Evolutionary conservation across 352 stramenopile genomes (phyloP), one percentile per base, ranked within the genome.

Genomic region (Phytopythium vexans): DNA sequence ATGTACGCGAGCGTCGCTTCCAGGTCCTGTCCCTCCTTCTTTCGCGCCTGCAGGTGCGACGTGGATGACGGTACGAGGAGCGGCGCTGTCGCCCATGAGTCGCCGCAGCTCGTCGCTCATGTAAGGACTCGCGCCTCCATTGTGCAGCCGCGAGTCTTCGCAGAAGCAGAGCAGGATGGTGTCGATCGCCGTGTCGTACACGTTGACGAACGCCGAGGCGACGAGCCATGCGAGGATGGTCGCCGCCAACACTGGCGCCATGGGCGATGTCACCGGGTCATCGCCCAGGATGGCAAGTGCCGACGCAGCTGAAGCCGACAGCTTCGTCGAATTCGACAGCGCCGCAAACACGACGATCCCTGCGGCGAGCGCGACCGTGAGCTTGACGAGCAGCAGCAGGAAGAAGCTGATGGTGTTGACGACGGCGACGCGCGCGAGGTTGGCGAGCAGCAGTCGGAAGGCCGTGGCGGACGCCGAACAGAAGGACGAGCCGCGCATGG

Each of bases 91-190:
- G 31, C 77, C 75, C 77, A 90, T 87, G 50, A 87, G 86, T 8
- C 58, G 54, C 2, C 63, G 69, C 4, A 94, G 73, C 35, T 92
- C 79, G 7, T 81, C 63, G 60, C 77, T 92, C 83, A 95, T 95
- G 56, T 84, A 94, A 40, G 80, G 77, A 15, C 82, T 90, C 5
- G 72, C 63, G 7, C 37, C 62, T 9, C 86, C 76, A 5, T 72
- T 70, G 46, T 93, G 86, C 10, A 84, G 49, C 21, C 76, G 68
- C 5, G 71, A 81, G 64, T 99, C 96, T 10, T 97, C 95, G 46
- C 98, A 96, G 53, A 99, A 99, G 66, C 95, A 98, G 43, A 98
- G 78, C 41, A 99, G 70, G 14, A 98, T 97, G 8, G 93, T 98
- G 52, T 96, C 86, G 50, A 99, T 98, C 11, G 85, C 85, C 35